These are phyloP conservation scores for Rasamsonia emersonii DNA, from an alignment of 2,329 filamentous ascomycete species.

Conservation along the genomic window DNA sequence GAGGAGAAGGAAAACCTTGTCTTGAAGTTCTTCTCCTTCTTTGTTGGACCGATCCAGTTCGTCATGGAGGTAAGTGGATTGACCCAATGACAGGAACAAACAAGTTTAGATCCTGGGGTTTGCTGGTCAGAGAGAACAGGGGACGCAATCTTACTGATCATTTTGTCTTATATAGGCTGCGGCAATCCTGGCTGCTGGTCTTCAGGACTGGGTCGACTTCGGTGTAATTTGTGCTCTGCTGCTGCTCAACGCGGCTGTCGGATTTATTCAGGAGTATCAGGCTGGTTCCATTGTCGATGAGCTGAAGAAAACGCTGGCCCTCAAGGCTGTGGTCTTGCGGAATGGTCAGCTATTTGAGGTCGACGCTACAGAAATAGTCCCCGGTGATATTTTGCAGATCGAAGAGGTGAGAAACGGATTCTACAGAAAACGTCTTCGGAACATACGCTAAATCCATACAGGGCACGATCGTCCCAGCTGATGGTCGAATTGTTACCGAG, in stretches of 20 bases:
- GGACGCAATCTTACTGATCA: slow-evolving; percentile 10
- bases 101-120: slow-evolving; percentile 9
- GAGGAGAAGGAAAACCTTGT: slow-evolving; percentile 80
- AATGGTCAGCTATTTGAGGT: slow-evolving; percentile 70
- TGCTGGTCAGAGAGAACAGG: too few species aligned
- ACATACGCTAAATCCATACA: slow-evolving; percentile 12
- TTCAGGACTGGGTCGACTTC: slow-evolving; percentile 86
- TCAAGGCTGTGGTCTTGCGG: slow-evolving; percentile 81
- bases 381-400: slow-evolving; percentile 81
- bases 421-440: slow-evolving; percentile 4
- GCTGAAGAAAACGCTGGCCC: slow-evolving; percentile 79
- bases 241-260: slow-evolving; percentile 73
- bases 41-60: slow-evolving; percentile 83
- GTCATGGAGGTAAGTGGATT: slow-evolving; percentile 69
- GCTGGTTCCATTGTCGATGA: slow-evolving; percentile 86
- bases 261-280: slow-evolving; percentile 84
- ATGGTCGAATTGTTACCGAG: slow-evolving; percentile 76
- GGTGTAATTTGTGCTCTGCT: slow-evolving; percentile 81
- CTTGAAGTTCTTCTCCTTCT: slow-evolving; percentile 74
- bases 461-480: slow-evolving; percentile 84
- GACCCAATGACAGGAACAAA: slow-evolving; percentile 6
- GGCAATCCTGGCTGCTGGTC: slow-evolving; percentile 71
- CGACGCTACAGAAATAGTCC: slow-evolving; percentile 74
- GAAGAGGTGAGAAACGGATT: slow-evolving; percentile 51
- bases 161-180: slow-evolving; percentile 47